Base-by-base conservation (phyloP, 1,284 basidiomycete genomes). In the Abortiporus biennis region DNA sequence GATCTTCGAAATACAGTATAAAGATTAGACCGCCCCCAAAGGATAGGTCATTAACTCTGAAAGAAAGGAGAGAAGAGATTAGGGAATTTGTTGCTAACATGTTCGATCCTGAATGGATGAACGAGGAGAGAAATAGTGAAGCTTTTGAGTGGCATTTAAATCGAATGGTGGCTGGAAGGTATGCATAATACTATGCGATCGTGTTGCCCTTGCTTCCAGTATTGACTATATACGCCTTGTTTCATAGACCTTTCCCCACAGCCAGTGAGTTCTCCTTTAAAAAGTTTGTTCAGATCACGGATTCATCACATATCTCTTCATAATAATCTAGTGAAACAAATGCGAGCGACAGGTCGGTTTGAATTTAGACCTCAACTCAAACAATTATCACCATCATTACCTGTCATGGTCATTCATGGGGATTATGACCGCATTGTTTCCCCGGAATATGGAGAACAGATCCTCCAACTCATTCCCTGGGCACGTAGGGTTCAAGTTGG, bases 341-440 rank as follows among this genome's bases (percentile, higher is more conserved):
- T 13, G 22, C 5, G 25, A 24, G 37, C 37, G 9, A 29, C 25
- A 4, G 13, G 20, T 24, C 6, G 8, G 5, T 25, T 38, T 24
- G 12, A 29, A 6, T 29, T 38, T 12, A 24, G 22, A 8, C 22
- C 24, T 16, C 17, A n/a, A 13, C 37, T 25, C 23, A 38, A 29
- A 19, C 17, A 38, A 21, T 25, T 38, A 16, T 24, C 37, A 6
- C 8, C 8, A n/a, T 24, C 21, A 6, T 25, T 38, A 21, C 37
- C 37, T 19, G 37, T 38, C 5, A 16, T 38, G 11, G 16, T 29
- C 21, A 38, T 38, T 29, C 37, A 38, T 24, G 37, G 37, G 9
- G 6, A 9, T 6, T 16, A 4, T 6, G 37, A 38, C 16, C 8
- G 17, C 4, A 38, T 38, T 13, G 37, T 38, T 12, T 24, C 37